These are phyloP conservation scores for Cystobasidium ongulense DNA, from an alignment of 768 basidiomycete genomes.

Conservation along the genomic window DNA sequence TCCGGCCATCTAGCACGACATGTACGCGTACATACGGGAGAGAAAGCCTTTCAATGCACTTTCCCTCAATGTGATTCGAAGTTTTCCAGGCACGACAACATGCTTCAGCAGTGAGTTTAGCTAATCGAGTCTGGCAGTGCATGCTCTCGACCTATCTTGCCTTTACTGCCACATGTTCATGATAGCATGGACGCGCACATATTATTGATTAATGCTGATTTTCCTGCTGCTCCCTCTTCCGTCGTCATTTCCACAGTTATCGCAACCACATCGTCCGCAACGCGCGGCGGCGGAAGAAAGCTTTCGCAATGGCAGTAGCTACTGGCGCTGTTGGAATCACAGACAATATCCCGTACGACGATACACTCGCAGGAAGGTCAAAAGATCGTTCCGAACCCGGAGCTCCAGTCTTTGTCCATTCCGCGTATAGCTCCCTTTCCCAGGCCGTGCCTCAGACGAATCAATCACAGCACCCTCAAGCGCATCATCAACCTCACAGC, in stretches of 20 bases:
- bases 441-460: too few species aligned
- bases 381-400: neutral
- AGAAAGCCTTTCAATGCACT: slow-evolving; percentile 17
- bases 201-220: too few species aligned
- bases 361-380: neutral
- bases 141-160: too few species aligned
- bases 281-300: slow-evolving; percentile 13
- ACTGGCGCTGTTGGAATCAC: neutral
- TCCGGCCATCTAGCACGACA: slow-evolving; percentile 24
- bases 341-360: neutral
- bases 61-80: neutral
- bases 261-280: slow-evolving; percentile 12
- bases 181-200: too few species aligned
- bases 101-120: slow-evolving; percentile 21
- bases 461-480: neutral
- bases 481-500: neutral
- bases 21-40: slow-evolving; percentile 15
- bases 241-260: slow-evolving; percentile 2
- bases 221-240: neutral
- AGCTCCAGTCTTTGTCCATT: neutral
- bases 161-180: too few species aligned
- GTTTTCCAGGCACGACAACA: slow-evolving; percentile 27
- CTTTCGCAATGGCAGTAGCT: neutral
- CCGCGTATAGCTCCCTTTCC: neutral
- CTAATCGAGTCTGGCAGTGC: too few species aligned